Percentiles rank a stretch among this genome's conserved stretches.
Conservation (phyloP, 2,329 filamentous ascomycete species). For the Coniosporium tulheliwenetii region DNA sequence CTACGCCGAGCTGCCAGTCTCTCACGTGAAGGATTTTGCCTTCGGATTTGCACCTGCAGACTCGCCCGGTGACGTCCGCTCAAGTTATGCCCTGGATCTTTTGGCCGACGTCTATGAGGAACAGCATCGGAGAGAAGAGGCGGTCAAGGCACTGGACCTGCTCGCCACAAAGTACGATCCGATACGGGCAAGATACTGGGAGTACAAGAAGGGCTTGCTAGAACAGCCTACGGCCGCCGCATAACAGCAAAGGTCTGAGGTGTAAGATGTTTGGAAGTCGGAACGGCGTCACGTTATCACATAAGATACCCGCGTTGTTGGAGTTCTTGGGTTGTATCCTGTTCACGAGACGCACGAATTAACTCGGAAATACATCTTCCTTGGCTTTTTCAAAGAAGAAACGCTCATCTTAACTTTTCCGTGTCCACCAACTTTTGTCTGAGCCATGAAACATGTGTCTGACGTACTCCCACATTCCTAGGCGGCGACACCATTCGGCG, state of each 20-base stretch:
- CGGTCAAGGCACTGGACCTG: conserved; percentile 53
- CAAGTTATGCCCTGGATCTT: conserved; percentile 51
- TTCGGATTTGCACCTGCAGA: conserved; percentile 35
- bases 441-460: too few relatives aligned
- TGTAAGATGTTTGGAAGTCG: neutral
- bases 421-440: too few relatives aligned
- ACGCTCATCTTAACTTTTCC: too few relatives aligned
- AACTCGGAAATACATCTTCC: too few relatives aligned
- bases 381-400: too few relatives aligned
- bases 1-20: conserved; percentile 41
- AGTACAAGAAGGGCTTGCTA: conserved; percentile 47
- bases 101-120: conserved; percentile 51
- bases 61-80: conserved; percentile 37
- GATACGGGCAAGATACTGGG: conserved; percentile 84
- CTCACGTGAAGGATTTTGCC: conserved; percentile 37
- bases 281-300: too few relatives aligned
- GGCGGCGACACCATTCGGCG: too few relatives aligned
- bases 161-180: conserved; percentile 81
- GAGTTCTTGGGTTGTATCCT: too few relatives aligned
- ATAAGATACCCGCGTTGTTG: too few relatives aligned
- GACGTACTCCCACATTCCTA: too few relatives aligned
- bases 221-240: conserved; percentile 4
- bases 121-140: conserved; percentile 41
- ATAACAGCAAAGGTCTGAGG: neutral
- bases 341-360: too few relatives aligned